phyloP scores from a whole-genome alignment of 2,329 filamentous ascomycete genomes.

The Colletotrichum orbiculare region DNA sequence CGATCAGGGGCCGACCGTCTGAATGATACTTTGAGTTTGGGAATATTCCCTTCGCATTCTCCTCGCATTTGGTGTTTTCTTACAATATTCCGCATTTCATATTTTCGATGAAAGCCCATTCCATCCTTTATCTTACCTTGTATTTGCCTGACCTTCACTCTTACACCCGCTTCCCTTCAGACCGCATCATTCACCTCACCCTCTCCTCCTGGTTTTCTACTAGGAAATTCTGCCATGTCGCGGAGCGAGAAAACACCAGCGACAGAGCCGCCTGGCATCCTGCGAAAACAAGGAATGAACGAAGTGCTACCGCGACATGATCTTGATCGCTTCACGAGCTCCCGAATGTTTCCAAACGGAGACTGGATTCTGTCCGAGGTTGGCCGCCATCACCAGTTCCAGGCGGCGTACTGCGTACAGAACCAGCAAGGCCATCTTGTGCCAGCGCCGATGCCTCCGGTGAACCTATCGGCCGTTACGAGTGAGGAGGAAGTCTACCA shows the following conservation, averaged over 20 bases:
- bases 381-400: constrained; percentile 25
- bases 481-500: constrained; percentile 31
- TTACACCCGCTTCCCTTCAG: neutral
- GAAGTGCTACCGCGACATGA: constrained; percentile 29
- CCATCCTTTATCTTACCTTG: too few relatives aligned
- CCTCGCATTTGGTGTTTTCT: too few relatives aligned
- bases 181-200: neutral
- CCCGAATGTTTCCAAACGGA: constrained; percentile 16
- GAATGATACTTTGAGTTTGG: too few relatives aligned
- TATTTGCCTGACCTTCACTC: neutral
- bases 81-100: neutral
- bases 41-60: too few relatives aligned
- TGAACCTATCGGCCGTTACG: constrained; percentile 27
- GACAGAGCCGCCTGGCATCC: constrained; percentile 3
- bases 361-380: constrained; percentile 29
- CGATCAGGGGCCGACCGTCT: too few relatives aligned
- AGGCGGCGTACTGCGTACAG: constrained; percentile 28
- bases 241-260: constrained; percentile 9
- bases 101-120: neutral
- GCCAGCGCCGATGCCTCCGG: constrained; percentile 27
- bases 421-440: constrained; percentile 26
- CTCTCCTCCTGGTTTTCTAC: neutral
- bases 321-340: constrained; percentile 14
- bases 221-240: constrained; percentile 11
- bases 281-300: constrained; percentile 28